These are phyloP conservation scores for Angophora floribunda DNA, from an alignment of 345 rosid species.

Conservation along the genomic window DNA sequence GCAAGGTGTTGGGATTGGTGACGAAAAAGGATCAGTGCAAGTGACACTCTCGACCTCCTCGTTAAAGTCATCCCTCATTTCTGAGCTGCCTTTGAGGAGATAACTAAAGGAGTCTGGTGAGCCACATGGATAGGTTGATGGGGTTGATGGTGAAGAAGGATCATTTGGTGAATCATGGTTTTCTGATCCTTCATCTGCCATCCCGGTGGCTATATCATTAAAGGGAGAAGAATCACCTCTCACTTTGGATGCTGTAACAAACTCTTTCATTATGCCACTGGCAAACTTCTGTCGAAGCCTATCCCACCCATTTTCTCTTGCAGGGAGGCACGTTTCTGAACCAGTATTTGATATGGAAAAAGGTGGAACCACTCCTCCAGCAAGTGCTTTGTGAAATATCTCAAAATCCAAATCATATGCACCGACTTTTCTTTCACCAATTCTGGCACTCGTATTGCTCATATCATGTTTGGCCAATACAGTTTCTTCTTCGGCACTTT, in stretches of 20 bases:
- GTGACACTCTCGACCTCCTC: constrained; percentile 6
- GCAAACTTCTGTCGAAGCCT: constrained; percentile 57
- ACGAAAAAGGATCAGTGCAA: constrained; percentile 9
- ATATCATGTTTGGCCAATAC: constrained; percentile 5
- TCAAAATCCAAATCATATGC: constrained; percentile 58
- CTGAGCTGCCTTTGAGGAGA: constrained; percentile 14
- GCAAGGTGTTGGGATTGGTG: constrained; percentile 11
- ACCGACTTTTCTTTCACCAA: constrained; percentile 31
- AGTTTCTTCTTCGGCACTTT: constrained; percentile 3
- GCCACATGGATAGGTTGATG: constrained; percentile 22
- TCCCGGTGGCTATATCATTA: neutral
- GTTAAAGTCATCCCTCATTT: constrained; percentile 10
- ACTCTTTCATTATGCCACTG: constrained; percentile 38
- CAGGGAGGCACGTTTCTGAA: constrained; percentile 56
- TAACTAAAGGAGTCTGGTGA: constrained; percentile 37
- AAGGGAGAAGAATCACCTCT: constrained; percentile 1
- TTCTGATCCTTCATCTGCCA: constrained; percentile 3
- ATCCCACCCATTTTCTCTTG: constrained; percentile 60
- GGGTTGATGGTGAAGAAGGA: constrained; percentile 15
- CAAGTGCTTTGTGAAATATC: constrained; percentile 49
- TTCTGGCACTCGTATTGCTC: neutral
- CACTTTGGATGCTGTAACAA: constrained; percentile 31
- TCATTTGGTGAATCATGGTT: neutral
- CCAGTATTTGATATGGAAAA: constrained; percentile 29
- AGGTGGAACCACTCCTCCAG: constrained; percentile 64